Percentiles rank a stretch among this genome's conserved stretches.
Conservation (phyloP, 345 rosid genomes). For the Corchorus capsularis region DNA sequence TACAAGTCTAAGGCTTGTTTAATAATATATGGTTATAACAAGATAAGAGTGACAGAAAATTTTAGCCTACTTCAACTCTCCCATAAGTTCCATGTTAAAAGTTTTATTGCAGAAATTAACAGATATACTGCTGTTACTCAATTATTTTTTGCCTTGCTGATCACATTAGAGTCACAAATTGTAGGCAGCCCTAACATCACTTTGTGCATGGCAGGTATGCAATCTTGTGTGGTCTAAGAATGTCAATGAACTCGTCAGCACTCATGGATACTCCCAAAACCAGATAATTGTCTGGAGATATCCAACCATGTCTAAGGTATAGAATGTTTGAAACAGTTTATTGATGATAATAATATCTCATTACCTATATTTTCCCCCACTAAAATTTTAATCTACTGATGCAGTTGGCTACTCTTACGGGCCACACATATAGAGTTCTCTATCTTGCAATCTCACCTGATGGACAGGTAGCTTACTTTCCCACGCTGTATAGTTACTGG, state of each 20-base stretch:
- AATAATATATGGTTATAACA: neutral
- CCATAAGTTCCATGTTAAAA: neutral
- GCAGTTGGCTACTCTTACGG: slow-evolving; percentile 97
- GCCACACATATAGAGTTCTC: slow-evolving; percentile 90
- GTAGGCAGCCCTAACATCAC: slow-evolving; percentile 4
- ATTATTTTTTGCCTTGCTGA: slow-evolving; percentile 4
- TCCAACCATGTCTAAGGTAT: slow-evolving; percentile 96
- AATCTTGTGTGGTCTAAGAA: slow-evolving; percentile 98
- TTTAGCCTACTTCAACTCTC: neutral
- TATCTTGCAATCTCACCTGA: slow-evolving; percentile 99
- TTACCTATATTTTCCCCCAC: neutral
- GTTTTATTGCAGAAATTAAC: neutral
- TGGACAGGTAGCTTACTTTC: slow-evolving; percentile 74
- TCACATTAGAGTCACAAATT: neutral
- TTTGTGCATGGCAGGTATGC: slow-evolving; percentile 63
- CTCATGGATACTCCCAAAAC: slow-evolving; percentile 99
- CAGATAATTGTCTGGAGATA: slow-evolving; percentile 98
- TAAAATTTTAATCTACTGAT: slow-evolving; percentile 21
- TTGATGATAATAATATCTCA: neutral
- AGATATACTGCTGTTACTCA: neutral
- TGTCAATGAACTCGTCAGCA: slow-evolving; percentile 96
- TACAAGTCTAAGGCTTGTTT: neutral
- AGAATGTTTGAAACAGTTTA: neutral
- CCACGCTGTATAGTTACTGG: neutral
- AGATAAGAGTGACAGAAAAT: neutral